Percentiles rank a stretch among this genome's conserved stretches.
These are phyloP conservation scores for Cyberlindnera samutprakarnensis DNA, from an alignment of 805 yeast genomes.

Conservation along the genomic window DNA sequence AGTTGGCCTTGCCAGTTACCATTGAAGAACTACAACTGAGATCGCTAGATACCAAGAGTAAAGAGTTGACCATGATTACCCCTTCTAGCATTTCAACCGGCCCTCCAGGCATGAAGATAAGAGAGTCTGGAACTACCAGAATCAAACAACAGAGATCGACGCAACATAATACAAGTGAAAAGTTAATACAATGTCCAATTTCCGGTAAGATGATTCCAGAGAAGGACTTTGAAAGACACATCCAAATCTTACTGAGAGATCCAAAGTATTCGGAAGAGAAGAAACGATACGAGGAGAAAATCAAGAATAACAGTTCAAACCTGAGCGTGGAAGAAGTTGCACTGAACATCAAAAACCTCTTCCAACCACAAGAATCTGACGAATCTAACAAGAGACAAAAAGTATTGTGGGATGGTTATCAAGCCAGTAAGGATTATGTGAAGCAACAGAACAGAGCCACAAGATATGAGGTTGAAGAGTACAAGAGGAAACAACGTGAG, in stretches of 20 bases:
- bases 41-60: conserved; percentile 32
- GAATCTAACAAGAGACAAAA: conserved; percentile 21
- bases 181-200: conserved; percentile 63
- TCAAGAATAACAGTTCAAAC: conserved; percentile 40
- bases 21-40: conserved; percentile 55
- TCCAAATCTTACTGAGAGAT: conserved; percentile 62
- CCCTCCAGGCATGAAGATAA: conserved; percentile 51
- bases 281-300: conserved; percentile 47
- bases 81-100: neutral
- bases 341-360: conserved; percentile 48
- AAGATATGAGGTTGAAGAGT: conserved; percentile 19
- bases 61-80: conserved; percentile 10
- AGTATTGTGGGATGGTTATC: conserved; percentile 28
- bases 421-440: conserved; percentile 19
- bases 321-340: conserved; percentile 51
- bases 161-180: conserved; percentile 22
- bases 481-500: conserved; percentile 13
- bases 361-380: conserved; percentile 22
- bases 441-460: conserved; percentile 14
- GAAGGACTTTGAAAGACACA: conserved; percentile 60
- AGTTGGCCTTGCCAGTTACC: conserved; percentile 43
- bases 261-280: conserved; percentile 71
- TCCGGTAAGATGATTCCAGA: conserved; percentile 69
- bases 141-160: conserved; percentile 24
- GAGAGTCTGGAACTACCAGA: conserved; percentile 67